Evolutionary conservation across 2,329 filamentous ascomycete species (phyloP).

Genomic region (Penicillium psychrosexuale): DNA sequence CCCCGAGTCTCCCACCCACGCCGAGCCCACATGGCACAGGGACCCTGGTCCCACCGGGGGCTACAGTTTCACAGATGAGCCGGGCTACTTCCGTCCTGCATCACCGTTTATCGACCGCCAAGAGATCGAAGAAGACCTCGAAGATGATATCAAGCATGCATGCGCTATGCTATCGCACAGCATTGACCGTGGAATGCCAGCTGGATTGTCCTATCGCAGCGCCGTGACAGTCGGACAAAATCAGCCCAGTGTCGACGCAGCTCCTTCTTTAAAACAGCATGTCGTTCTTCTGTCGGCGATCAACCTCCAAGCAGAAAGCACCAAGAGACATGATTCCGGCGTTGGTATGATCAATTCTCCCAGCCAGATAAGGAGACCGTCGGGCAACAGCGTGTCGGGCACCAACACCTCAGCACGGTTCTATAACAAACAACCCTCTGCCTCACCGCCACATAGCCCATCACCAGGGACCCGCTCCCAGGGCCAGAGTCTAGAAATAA

Average conservation of each 20-base stretch:
- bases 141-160: conserved; percentile 35
- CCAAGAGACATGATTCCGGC: conserved; percentile 14
- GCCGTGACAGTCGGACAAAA: background rate
- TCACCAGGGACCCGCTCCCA: background rate
- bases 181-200: conserved; percentile 27
- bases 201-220: conserved; percentile 11
- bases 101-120: conserved; percentile 37
- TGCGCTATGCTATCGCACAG: conserved; percentile 34
- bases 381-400: conserved; percentile 1
- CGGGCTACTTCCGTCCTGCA: conserved; percentile 29
- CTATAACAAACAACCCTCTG: conserved; percentile 14
- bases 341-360: conserved; percentile 7
- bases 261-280: conserved; percentile 3
- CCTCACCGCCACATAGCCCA: conserved; percentile 6
- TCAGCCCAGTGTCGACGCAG: background rate
- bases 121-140: conserved; percentile 31
- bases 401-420: conserved; percentile 12
- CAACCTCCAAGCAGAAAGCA: conserved; percentile 1
- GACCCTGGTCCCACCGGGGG: conserved; percentile 21
- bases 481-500: conserved; percentile 11
- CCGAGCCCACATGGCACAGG: conserved; percentile 3
- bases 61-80: conserved; percentile 38
- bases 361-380: background rate
- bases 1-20: conserved; percentile 10
- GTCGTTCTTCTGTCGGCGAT: conserved; percentile 4